Conservation (phyloP, 345 rosid genomes). For the Eucalyptus sp. region DNA sequence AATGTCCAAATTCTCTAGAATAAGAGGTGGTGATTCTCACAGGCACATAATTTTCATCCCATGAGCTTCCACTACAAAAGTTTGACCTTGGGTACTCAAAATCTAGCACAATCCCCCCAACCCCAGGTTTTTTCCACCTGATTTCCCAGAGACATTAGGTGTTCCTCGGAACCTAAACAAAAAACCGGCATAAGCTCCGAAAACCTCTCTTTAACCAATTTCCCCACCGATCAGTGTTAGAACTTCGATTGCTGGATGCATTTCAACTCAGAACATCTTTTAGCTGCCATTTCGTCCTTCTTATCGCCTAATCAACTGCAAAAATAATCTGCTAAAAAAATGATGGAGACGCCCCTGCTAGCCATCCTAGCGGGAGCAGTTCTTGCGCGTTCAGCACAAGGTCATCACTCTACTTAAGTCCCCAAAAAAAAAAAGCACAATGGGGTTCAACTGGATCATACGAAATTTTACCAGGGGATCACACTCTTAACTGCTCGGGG, state of each 20-base stretch:
- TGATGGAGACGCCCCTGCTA: neutral
- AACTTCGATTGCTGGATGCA: neutral
- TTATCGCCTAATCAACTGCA: neutral
- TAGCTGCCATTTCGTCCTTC: rapidly evolving
- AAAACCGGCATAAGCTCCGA: neutral
- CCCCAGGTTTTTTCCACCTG: neutral
- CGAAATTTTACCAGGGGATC: neutral
- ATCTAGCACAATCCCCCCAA: neutral
- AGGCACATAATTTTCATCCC: neutral
- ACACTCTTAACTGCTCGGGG: neutral
- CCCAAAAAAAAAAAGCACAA: neutral
- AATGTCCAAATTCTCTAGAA: neutral
- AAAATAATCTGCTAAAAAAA: neutral
- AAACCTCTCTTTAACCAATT: neutral
- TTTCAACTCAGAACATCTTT: neutral
- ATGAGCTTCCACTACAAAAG: neutral
- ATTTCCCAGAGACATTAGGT: neutral
- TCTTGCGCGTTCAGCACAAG: neutral
- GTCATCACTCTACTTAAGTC: neutral
- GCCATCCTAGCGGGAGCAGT: neutral
- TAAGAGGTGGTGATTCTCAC: neutral
- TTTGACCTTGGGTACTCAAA: neutral
- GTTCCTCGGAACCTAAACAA: neutral
- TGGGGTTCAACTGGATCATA: neutral
- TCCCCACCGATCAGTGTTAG: neutral